phyloP scores from a whole-genome alignment of 2,329 filamentous ascomycete genomes.

The Ascochyta fabae region DNA sequence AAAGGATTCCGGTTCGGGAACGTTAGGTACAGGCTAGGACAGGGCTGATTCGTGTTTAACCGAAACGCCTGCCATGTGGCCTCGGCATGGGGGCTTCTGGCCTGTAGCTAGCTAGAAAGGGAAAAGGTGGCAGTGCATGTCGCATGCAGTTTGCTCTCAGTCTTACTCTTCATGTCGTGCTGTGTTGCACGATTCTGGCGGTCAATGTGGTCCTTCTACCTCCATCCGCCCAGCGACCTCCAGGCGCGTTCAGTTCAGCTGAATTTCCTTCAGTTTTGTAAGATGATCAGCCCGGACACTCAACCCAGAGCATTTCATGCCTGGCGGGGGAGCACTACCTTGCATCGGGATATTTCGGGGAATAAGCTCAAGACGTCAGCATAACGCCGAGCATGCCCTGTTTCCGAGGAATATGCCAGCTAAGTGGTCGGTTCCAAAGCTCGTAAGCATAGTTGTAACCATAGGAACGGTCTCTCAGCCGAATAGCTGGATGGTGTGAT shows the following conservation, averaged over 20 bases:
- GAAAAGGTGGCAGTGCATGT: constrained; percentile 10
- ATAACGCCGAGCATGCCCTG: constrained; percentile 10
- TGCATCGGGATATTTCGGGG: constrained; percentile 9
- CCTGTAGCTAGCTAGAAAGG: constrained; percentile 9
- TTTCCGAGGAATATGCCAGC: constrained; percentile 11
- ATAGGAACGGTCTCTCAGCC: constrained; percentile 9
- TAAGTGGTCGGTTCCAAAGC: constrained; percentile 11
- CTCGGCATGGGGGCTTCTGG: constrained; percentile 6
- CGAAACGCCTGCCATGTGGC: constrained; percentile 9
- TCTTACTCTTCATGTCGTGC: constrained; percentile 10
- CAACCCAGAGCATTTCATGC: constrained; percentile 7
- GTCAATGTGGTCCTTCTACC: constrained; percentile 10
- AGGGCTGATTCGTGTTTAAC: constrained; percentile 8
- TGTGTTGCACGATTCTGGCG: constrained; percentile 9
- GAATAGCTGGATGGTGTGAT: constrained; percentile 10
- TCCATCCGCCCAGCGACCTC: constrained; percentile 10
- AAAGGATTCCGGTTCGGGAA: not conserved
- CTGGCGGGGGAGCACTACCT: constrained; percentile 9
- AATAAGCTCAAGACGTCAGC: constrained; percentile 11
- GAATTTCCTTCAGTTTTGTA: constrained; percentile 11
- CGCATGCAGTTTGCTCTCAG: constrained; percentile 11
- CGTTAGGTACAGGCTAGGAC: constrained; percentile 9
- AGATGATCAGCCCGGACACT: constrained; percentile 9
- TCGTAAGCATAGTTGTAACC: constrained; percentile 10
- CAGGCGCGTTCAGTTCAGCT: constrained; percentile 10